A percentile compares a stretch with the other conserved stretches of the same genome.
phyloP scores from a whole-genome alignment of 768 basidiomycete genomes.

The Leccinum imitatum region DNA sequence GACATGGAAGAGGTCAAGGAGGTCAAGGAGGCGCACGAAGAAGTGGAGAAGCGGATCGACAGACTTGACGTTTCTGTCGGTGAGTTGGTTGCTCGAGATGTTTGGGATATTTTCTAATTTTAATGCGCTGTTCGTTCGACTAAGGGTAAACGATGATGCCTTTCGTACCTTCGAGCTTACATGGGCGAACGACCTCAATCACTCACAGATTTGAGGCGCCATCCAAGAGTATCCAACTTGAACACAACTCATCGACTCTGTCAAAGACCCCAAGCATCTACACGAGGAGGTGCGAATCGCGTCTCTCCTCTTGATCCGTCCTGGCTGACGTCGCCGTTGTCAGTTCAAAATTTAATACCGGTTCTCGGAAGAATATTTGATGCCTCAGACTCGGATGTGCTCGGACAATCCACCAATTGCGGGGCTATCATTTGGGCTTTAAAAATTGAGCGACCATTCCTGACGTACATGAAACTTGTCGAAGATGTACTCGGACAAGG shows the following conservation, averaged over 20 bases:
- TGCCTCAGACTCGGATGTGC: constrained; percentile 85
- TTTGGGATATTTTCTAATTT: constrained; percentile 99
- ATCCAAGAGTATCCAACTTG: constrained; percentile 94
- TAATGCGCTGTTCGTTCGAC: constrained; percentile 93
- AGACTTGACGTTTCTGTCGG: constrained; percentile 92
- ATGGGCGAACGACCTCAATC: not conserved
- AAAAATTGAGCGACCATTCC: constrained; percentile 96
- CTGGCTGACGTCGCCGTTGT: constrained; percentile 2
- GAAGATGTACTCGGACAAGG: constrained; percentile 98
- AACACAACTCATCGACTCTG: constrained; percentile 93
- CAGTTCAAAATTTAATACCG: constrained; percentile 97
- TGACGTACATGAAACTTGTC: constrained; percentile 97
- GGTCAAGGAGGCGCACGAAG: constrained; percentile 90
- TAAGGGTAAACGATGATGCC: constrained; percentile 54
- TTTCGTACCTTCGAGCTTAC: not conserved
- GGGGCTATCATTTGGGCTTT: constrained; percentile 96
- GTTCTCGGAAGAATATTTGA: constrained; percentile 92
- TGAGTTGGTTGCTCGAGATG: constrained; percentile 74
- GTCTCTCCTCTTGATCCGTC: not conserved
- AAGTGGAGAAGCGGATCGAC: constrained; percentile 93
- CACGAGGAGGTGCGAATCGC: constrained; percentile 73
- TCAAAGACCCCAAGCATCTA: constrained; percentile 94
- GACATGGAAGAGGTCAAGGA: constrained; percentile 89
- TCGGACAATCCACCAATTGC: constrained; percentile 91
- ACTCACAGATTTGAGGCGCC: constrained; percentile 82